Base-by-base conservation (phyloP, 176 grass and related monocot species). In the Oryza punctata region DNA sequence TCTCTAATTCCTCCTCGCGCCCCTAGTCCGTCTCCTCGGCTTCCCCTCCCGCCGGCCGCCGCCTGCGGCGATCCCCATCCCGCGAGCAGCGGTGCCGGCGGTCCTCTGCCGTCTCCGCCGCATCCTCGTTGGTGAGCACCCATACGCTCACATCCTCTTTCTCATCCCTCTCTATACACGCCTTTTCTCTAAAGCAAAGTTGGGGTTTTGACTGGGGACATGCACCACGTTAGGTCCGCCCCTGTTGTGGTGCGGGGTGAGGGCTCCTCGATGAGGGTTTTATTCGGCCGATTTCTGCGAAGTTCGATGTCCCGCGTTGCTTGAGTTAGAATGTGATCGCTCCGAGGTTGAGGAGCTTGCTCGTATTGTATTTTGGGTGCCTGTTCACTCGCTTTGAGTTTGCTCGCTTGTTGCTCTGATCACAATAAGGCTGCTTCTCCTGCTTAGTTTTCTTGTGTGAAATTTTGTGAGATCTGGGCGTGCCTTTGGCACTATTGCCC, bases 251-350 rank as follows among this genome's bases (percentile, higher is more conserved):
- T 18, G 50, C 16, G 15, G 47, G 47, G 47, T 33, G 40, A 11
- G 16, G 77, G 33, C 40, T 88, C 28, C n/a, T 1, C 6, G 19
- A 14, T 23, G 16, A 60, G 63, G 54, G 24, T 71, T 83, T 45
- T 44, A 29, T 1, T 2, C 23, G 46, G 23, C 4, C 3, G 3
- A 10, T 76, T 69, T 61, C 33, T 16, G 50, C 16, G 5, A 26
- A 64, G 80, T 81, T 77, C 70, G 77, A 85, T 32, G 64, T 25
- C 27, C 15, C 49, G 26, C 45, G 24, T 67, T 84, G 61, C 35
- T 68, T 35, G 46, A 27, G 33, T 21, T 33, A 21, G 54, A 60
- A 9, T 59, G 46, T 69, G 60, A 44, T 40, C 44, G 59, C 26
- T 12, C 41, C 70, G 16, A 28, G 27, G 50, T 76, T 87, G 66